Percentiles rank a stretch among this genome's conserved stretches.
Evolutionary conservation across 345 rosid genomes (phyloP).

Genomic region (Balakata baccata): DNA sequence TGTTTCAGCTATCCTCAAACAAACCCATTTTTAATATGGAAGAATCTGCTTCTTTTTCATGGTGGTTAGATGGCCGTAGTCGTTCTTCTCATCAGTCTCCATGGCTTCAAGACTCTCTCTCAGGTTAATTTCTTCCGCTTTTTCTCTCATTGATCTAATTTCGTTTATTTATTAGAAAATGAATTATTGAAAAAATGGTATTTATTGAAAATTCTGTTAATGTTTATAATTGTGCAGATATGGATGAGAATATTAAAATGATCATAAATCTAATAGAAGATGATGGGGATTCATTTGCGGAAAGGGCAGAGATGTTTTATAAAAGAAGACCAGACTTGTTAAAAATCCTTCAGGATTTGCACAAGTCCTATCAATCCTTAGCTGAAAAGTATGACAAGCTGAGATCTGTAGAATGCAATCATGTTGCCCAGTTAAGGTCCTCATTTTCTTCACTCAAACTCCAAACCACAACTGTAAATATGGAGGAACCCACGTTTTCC

Average conservation of each 20-base stretch:
- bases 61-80: slow-evolving; percentile 45
- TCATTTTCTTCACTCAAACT: not conserved
- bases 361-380: slow-evolving; percentile 21
- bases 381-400: slow-evolving; percentile 21
- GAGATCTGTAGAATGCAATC: slow-evolving; percentile 11
- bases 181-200: too few species aligned
- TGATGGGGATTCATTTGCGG: slow-evolving; percentile 28
- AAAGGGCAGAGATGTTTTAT: slow-evolving; percentile 27
- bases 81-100: slow-evolving; percentile 33
- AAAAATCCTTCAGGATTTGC: slow-evolving; percentile 12
- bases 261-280: slow-evolving; percentile 20
- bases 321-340: slow-evolving; percentile 28
- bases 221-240: slow-evolving; percentile 14
- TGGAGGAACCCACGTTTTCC: not conserved
- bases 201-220: not conserved
- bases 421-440: slow-evolving; percentile 2
- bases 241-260: slow-evolving; percentile 20
- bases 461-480: not conserved
- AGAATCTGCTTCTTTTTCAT: slow-evolving; percentile 19
- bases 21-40: slow-evolving; percentile 4
- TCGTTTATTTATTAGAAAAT: too few species aligned
- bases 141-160: not conserved
- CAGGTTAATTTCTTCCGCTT: slow-evolving; percentile 21
- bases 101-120: slow-evolving; percentile 50
- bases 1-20: not conserved